Evolutionary conservation across 2,329 filamentous ascomycete genomes (phyloP).

Genomic region (Aquanectria penicillioides): DNA sequence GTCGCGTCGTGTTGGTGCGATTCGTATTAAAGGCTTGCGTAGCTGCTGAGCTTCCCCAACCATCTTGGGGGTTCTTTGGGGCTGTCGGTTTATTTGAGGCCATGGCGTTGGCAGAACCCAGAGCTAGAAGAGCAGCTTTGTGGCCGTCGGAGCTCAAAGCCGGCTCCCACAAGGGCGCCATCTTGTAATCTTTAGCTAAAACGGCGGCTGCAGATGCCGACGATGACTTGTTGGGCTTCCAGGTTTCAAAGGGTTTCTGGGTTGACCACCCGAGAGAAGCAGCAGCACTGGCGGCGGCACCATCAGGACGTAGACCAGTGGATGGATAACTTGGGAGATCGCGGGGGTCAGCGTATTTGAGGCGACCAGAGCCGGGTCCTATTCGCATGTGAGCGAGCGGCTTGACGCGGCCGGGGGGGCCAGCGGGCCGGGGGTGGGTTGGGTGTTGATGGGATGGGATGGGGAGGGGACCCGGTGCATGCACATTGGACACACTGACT

Average conservation of each 20-base stretch:
- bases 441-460: conserved; percentile 6
- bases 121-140: conserved; percentile 78
- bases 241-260: conserved; percentile 71
- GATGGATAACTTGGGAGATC: conserved; percentile 81
- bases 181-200: conserved; percentile 55
- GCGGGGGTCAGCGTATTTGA: conserved; percentile 77
- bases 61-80: conserved; percentile 40
- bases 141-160: conserved; percentile 73
- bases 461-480: conserved; percentile 18
- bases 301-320: conserved; percentile 65
- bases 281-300: conserved; percentile 76
- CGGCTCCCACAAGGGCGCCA: conserved; percentile 67
- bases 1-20: conserved; percentile 42
- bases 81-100: conserved; percentile 33
- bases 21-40: conserved; percentile 67
- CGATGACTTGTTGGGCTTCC: conserved; percentile 70
- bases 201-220: conserved; percentile 58
- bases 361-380: conserved; percentile 51
- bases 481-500: too few species aligned
- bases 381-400: conserved; percentile 30
- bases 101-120: conserved; percentile 49
- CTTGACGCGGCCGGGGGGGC: conserved; percentile 4
- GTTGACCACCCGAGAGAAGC: conserved; percentile 79
- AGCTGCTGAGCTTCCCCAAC: conserved; percentile 75
- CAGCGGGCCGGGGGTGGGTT: conserved; percentile 12